Conservation (phyloP, 176 grass and related monocot species). For the Oryza glumipatula region DNA sequence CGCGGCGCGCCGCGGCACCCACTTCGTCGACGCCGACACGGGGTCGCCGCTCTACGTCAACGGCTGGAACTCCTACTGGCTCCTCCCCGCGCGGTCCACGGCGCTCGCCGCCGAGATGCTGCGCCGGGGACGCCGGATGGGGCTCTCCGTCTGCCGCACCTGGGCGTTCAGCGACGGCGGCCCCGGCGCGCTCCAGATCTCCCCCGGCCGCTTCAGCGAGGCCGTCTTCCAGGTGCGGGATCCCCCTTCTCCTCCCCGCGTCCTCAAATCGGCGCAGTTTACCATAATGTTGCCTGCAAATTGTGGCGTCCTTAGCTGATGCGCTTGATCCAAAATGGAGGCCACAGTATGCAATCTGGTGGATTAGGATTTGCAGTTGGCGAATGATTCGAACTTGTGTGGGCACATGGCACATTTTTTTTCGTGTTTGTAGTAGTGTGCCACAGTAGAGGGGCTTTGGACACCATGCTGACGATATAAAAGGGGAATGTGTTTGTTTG, state of each 20-base stretch:
- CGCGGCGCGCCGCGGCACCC: conserved; percentile 57
- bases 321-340: not conserved
- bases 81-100: conserved; percentile 53
- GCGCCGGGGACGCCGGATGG: conserved; percentile 66
- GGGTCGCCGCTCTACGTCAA: conserved; percentile 77
- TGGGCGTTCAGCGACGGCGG: conserved; percentile 90
- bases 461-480: not conserved
- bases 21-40: conserved; percentile 62
- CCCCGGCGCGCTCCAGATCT: conserved; percentile 78
- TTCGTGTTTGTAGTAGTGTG: not conserved
- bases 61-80: conserved; percentile 99
- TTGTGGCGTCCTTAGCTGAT: not conserved
- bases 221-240: conserved; percentile 70
- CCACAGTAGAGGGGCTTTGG: not conserved
- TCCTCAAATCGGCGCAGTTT: not conserved
- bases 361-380: not conserved
- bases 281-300: not conserved
- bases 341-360: not conserved
- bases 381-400: not conserved
- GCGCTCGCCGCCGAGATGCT: conserved; percentile 72
- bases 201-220: conserved; percentile 73
- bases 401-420: not conserved
- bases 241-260: not conserved
- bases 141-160: conserved; percentile 78
- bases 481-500: not conserved